Evolutionary conservation across 2,329 filamentous ascomycete species (phyloP), one percentile per base, ranked within the genome.

Genomic region (Dryadomyces quercus-mongolicae): DNA sequence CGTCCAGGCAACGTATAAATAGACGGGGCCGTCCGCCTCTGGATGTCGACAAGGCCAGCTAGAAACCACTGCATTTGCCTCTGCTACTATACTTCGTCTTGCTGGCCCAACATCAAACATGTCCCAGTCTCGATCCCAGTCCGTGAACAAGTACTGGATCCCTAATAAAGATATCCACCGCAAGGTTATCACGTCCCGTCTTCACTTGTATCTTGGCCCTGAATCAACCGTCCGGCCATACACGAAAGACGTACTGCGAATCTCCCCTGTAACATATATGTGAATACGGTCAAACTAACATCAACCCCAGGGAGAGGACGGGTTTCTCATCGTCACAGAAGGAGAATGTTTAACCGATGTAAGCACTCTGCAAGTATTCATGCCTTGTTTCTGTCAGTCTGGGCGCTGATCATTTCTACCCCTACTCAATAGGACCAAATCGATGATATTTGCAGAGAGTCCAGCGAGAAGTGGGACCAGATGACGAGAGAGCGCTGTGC

Each of bases 131-230:
- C 67, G 66, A 22, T 60, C 63, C n/a, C 58, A 60, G 51, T 60
- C 64, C 52, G 72, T 78, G 69, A 81, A 81, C 65, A 73, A 71
- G 62, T 82, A 81, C 66, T 82, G 78, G 78, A 81, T 82, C 56
- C 76, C 77, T 15, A 73, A 78, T 56, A 66, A 74, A 57, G 77
- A 80, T 55, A 82, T 82, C 62, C 76, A 80, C 66, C 80, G 78
- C 61, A 80, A 75, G 59, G 73, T 81, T 59, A 81, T 82, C 61
- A 79, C 72, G 22, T 71, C 77, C 57, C 75, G 81, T 57, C 72
- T 82, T 54, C 78, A 78, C 58, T 79, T 72, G 56, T 78, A 79
- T 61, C 71, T 82, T 43, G 79, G 79, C 5, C 77, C 77, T 1
- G 72, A 80, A 60, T 74, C 78, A 50, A 80, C 76, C 22, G 77